A percentile compares a stretch with the other conserved stretches of the same genome.
These are phyloP conservation scores for Stropharia rugosoannulata DNA, from an alignment of 768 basidiomycete species.

Conservation along the genomic window DNA sequence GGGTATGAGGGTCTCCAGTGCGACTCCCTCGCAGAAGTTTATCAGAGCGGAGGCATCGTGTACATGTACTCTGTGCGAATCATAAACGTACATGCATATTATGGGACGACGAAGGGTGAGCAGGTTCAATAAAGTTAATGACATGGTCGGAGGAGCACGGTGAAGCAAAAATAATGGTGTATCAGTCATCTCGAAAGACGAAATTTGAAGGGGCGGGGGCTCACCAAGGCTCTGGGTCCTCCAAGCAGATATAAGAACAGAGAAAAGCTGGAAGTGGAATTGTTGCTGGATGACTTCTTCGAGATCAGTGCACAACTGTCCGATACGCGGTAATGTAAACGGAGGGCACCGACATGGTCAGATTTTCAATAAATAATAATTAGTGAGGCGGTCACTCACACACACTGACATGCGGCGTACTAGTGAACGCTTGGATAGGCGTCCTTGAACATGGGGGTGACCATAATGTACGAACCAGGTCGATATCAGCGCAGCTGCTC, in stretches of 20 bases:
- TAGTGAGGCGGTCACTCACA: constrained; percentile 45
- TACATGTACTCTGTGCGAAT: constrained; percentile 63
- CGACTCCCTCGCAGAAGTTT: constrained; percentile 89
- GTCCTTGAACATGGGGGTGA: constrained; percentile 77
- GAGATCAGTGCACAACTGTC: constrained; percentile 87
- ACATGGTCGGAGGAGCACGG: background rate
- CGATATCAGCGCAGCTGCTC: background rate
- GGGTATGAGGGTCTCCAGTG: constrained; percentile 66
- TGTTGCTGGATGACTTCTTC: constrained; percentile 80
- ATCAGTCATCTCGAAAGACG: background rate
- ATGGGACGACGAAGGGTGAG: no score
- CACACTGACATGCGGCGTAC: constrained; percentile 87
- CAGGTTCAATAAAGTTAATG: no score
- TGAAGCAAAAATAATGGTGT: background rate
- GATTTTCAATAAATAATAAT: no score
- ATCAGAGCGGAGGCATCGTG: constrained; percentile 88
- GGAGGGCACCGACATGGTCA: no score
- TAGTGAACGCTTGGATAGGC: constrained; percentile 71
- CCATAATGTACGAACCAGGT: constrained; percentile 44
- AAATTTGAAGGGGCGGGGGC: constrained; percentile 29
- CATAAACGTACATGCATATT: no score
- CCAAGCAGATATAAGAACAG: constrained; percentile 70
- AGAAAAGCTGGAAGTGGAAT: constrained; percentile 68
- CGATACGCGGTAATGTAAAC: constrained; percentile 38
- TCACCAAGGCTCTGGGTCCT: constrained; percentile 75